Evolutionary conservation across 2,329 filamentous ascomycete genomes (phyloP).

Genomic region (Xylariaceae sp.): DNA sequence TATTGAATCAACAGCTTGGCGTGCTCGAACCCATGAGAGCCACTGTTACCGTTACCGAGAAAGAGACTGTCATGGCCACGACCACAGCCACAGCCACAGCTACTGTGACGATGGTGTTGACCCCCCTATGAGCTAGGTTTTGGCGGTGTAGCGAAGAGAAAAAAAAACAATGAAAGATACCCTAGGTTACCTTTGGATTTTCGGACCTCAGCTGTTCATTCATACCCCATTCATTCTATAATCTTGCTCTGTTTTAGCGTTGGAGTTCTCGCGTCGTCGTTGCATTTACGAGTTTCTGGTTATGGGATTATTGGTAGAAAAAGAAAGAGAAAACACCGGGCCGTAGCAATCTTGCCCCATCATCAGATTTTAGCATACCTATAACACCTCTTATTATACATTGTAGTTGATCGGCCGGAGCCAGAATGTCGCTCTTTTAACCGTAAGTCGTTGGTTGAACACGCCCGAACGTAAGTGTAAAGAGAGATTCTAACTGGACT

Average conservation of each 20-base stretch:
- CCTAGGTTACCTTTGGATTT: neutral
- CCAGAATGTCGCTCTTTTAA: neutral
- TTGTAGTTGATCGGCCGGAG: neutral
- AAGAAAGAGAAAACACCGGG: neutral
- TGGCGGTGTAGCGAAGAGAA: neutral
- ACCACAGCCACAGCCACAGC: conserved; percentile 9
- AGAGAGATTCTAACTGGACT: too few relatives aligned
- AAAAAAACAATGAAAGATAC: neutral
- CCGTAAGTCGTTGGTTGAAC: too few relatives aligned
- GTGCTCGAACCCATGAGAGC: conserved; percentile 2
- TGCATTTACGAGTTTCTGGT: neutral
- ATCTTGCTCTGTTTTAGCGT: conserved; percentile 11
- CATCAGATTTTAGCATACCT: neutral
- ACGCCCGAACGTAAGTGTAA: too few relatives aligned
- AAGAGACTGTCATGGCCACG: conserved; percentile 8
- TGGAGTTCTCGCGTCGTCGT: conserved; percentile 5
- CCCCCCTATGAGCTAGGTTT: neutral
- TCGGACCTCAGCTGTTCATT: conserved; percentile 2
- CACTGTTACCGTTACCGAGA: conserved; percentile 16
- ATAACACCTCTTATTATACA: neutral
- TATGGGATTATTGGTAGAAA: neutral
- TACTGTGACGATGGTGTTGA: conserved; percentile 11
- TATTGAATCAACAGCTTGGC: neutral
- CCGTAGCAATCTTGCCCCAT: neutral
- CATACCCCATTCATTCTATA: neutral